These are phyloP conservation scores for Hortiboletus campestris DNA, from an alignment of 768 basidiomycete species.

Conservation along the genomic window DNA sequence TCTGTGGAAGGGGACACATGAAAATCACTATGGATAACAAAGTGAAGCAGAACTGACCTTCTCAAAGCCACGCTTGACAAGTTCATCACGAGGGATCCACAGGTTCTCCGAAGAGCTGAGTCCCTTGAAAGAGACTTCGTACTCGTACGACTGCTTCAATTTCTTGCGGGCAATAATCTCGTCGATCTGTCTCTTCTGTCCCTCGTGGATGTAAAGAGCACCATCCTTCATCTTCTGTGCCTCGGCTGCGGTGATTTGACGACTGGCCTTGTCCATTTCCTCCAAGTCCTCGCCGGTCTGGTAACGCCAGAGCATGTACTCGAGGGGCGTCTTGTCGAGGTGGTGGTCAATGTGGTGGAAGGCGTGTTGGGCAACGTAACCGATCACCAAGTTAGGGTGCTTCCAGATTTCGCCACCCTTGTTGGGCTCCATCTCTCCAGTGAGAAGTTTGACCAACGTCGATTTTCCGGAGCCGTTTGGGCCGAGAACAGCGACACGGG, in stretches of 20 bases:
- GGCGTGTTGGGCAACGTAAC: constrained; percentile 98
- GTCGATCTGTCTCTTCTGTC: constrained; percentile 92
- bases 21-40: background rate
- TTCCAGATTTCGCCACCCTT: constrained; percentile 98
- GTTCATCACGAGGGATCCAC: constrained; percentile 95
- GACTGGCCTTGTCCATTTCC: constrained; percentile 90
- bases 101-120: constrained; percentile 97
- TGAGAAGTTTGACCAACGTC: constrained; percentile 94
- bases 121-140: constrained; percentile 94
- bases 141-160: constrained; percentile 99
- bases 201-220: constrained; percentile 79
- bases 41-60: constrained; percentile 48
- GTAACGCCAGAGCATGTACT: constrained; percentile 99
- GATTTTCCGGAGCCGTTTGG: constrained; percentile 99
- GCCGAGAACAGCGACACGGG: constrained; percentile 96
- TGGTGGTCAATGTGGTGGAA: constrained; percentile 99
- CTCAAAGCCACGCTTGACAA: constrained; percentile 97
- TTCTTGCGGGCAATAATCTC: constrained; percentile 92
- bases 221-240: constrained; percentile 97
- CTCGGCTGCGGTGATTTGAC: constrained; percentile 86
- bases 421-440: constrained; percentile 95
- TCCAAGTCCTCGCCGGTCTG: constrained; percentile 99
- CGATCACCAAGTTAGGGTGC: constrained; percentile 99
- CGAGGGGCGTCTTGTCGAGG: constrained; percentile 97
- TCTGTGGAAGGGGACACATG: constrained; percentile 42